Base-by-base conservation (phyloP, 768 basidiomycete species). In the Zangia roseola region DNA sequence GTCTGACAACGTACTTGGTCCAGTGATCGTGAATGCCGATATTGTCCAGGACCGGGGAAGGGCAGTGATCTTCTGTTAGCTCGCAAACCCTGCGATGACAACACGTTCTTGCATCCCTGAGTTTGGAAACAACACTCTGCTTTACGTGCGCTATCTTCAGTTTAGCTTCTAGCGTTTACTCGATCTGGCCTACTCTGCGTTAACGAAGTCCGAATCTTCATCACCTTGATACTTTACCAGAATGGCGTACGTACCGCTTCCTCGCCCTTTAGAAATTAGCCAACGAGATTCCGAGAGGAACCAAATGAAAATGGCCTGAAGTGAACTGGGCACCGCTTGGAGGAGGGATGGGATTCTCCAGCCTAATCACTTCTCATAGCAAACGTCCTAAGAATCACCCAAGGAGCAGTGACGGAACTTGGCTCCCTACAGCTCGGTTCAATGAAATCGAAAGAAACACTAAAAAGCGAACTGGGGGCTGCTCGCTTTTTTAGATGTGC, bases 251-350 rank as follows among this genome's bases (percentile, higher is more conserved):
- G 80, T 81, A 48, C 82, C 78, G 0, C 72, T 71, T 2, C 63
- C 62, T 19, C 80, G 74, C 23, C 81, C 82, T 44, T 75, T 78
- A 4, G 80, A 76, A 28, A 84, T 69, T 4, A 85, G 71, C 82
- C 82, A 84, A 36, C 80, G 74, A 14, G 81, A 83, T 58, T 85
- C 83, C 8, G 83, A 82, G 16, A 84, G 68, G 56, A 79, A 78
- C 57, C 61, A 74, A 47, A 83, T 70, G 63, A 84, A 80, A n/a
- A 54, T 49, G 28, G 84, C 61, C 53, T 84, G 83, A 19, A 83
- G 60, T 8, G 71, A 24, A 51, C 74, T 77, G 2, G 83, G 83
- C 1, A 74, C 57, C 20, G 76, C 56, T 60, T 86, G 84, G 13
- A 85, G 72, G 16, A 82, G 79, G 1, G 50, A 50, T 0, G 82